phyloP scores from a whole-genome alignment of 495 filamentous ascomycete genomes.

The Acidomyces sp. region DNA sequence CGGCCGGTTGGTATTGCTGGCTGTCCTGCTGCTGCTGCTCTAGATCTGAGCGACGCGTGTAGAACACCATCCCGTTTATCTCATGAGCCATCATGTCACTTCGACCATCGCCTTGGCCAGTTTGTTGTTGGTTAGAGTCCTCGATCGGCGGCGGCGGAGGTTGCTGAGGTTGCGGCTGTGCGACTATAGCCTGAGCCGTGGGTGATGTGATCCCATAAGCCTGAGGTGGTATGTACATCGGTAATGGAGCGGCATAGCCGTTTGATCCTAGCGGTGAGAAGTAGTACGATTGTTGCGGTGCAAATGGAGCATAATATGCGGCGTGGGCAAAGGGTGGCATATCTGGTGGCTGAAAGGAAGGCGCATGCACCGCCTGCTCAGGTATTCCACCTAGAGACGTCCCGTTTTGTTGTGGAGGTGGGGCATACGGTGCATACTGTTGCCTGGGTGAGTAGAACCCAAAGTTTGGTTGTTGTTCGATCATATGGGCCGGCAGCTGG shows the following conservation, averaged over 20 bases:
- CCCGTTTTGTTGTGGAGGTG: slow-evolving; percentile 64
- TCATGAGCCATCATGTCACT: slow-evolving; percentile 76
- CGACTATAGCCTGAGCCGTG: neutral
- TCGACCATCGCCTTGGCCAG: slow-evolving; percentile 23
- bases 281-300: slow-evolving; percentile 35
- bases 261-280: slow-evolving; percentile 24
- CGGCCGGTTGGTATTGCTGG: slow-evolving; percentile 19
- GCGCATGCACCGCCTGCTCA: slow-evolving; percentile 84
- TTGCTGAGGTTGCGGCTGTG: slow-evolving; percentile 4
- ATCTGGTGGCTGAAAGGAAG: slow-evolving; percentile 63
- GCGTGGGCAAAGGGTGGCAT: slow-evolving; percentile 28
- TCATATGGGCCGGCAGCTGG: slow-evolving; percentile 62
- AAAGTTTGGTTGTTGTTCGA: slow-evolving; percentile 40
- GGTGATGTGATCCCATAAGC: slow-evolving; percentile 10
- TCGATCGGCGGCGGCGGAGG: neutral
- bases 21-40: slow-evolving; percentile 29
- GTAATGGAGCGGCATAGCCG: slow-evolving; percentile 9
- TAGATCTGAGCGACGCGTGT: slow-evolving; percentile 61
- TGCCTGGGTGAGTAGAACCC: slow-evolving; percentile 45
- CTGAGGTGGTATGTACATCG: slow-evolving; percentile 12
- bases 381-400: slow-evolving; percentile 91
- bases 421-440: slow-evolving; percentile 62
- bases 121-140: slow-evolving; percentile 33
- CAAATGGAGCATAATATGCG: slow-evolving; percentile 47
- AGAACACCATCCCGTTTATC: slow-evolving; percentile 89